Base-by-base conservation (phyloP, 75 land plant species). In the Larix kaempferi region DNA sequence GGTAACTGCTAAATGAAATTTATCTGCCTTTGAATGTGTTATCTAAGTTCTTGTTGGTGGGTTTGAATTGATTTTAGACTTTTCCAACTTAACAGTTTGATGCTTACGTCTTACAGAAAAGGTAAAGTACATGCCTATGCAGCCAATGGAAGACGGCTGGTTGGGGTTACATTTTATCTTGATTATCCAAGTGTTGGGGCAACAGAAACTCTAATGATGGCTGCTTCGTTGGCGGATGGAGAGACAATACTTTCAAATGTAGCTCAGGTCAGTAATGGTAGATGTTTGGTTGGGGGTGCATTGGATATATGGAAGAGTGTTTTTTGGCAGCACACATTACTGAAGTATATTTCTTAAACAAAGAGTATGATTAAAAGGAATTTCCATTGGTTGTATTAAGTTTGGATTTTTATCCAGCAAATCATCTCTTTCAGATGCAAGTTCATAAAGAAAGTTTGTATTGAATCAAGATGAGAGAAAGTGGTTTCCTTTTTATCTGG, bases 151-250 rank as follows among this genome's bases (percentile, higher is more conserved):
- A 85, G 66, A 33, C 71, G 84, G 39, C 81, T 92, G 10, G 80
- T 81, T 25, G 94, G 94, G 56, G 90, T 92, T 17, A 82, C 44
- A 13, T 92, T 92, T 80, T 78, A 49, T 77, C 85, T 92, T 27
- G 87, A 88, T 81, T 90, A 88, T 71, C 94, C 94, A 4, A 92
- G 94, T 79, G 94, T 92, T 54, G 94, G 94, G 13, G 94, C 94
- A 54, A 92, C 92, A 33, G 90, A 92, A 85, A 92, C 92, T 14
- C 84, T 92, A 15, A 88, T 92, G 92, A 90, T 92, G 92, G 94
- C 94, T 60, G 94, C 94, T 23, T 84, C 87, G 29, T 66, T 92
- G 74, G 92, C 92, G 41, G 92, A 90, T 59, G 94, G 94, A 55
- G 78, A 82, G 56, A 82, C 90, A 10, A 61, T 81, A 26, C 86